Conservation (phyloP, 805 yeast species). For the Groenewaldozyma tartarivorans region DNA sequence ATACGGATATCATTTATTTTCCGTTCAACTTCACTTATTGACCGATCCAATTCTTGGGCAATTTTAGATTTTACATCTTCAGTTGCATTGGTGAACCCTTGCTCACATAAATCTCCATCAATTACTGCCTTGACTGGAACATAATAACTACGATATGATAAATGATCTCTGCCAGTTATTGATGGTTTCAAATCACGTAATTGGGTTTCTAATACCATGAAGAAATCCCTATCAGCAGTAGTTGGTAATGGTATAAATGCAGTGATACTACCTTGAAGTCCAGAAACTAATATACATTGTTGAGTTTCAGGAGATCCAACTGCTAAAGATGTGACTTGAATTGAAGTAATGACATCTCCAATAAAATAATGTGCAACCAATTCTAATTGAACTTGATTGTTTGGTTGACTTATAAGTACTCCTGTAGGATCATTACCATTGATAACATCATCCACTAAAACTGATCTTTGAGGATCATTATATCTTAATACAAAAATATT, state of each 20-base stretch:
- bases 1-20: conserved; percentile 24
- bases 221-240: conserved; percentile 49
- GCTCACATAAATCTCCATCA: conserved; percentile 83
- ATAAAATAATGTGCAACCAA: conserved; percentile 49
- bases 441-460: conserved; percentile 42
- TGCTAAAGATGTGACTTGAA: conserved; percentile 41
- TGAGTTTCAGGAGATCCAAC: conserved; percentile 41
- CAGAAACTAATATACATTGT: conserved; percentile 59
- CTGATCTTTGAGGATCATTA: conserved; percentile 38
- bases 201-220: conserved; percentile 44
- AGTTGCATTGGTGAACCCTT: conserved; percentile 28
- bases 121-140: conserved; percentile 68
- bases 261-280: conserved; percentile 78
- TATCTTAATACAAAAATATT: conserved; percentile 61
- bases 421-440: conserved; percentile 38
- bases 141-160: conserved; percentile 66
- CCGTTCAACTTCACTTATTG: conserved; percentile 24
- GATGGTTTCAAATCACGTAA: conserved; percentile 21
- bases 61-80: conserved; percentile 17
- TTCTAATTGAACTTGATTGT: conserved; percentile 24
- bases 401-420: not conserved
- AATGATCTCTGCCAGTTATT: conserved; percentile 57
- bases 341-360: conserved; percentile 61
- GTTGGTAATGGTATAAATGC: conserved; percentile 58
- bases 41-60: conserved; percentile 25